phyloP scores from a whole-genome alignment of 345 rosid species.

The Acer negundo region DNA sequence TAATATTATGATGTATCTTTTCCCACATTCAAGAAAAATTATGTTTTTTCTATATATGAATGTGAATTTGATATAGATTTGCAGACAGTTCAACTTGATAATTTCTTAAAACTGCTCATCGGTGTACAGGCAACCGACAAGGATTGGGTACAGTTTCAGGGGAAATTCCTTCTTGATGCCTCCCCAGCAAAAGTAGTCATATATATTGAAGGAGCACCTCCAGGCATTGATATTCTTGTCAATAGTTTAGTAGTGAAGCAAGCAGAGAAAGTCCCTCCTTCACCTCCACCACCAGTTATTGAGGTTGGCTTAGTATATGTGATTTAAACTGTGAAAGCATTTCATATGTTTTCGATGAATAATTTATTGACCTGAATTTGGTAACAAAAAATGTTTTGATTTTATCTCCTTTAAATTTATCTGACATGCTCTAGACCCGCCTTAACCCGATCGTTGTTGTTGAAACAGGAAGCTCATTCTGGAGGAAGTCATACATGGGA shows the following conservation, averaged over 20 bases:
- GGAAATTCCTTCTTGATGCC: slow-evolving; percentile 87
- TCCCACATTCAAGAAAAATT: neutral
- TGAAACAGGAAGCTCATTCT: too few species aligned
- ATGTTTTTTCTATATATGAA: neutral
- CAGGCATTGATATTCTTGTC: slow-evolving; percentile 82
- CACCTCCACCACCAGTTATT: slow-evolving; percentile 56
- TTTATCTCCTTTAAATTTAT: too few species aligned
- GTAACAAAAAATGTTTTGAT: too few species aligned
- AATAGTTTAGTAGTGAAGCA: slow-evolving; percentile 69
- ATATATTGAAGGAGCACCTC: slow-evolving; percentile 91
- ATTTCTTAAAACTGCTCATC: slow-evolving; percentile 4
- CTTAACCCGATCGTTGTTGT: too few species aligned
- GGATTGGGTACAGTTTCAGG: slow-evolving; percentile 75
- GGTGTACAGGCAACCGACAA: slow-evolving; percentile 80
- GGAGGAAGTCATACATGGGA: too few species aligned
- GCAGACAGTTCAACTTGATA: neutral
- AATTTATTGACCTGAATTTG: too few species aligned
- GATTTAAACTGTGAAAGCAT: neutral
- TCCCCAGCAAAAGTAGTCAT: slow-evolving; percentile 70
- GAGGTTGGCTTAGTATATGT: slow-evolving; percentile 45
- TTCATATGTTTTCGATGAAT: neutral
- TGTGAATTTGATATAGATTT: neutral
- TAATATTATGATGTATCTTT: neutral
- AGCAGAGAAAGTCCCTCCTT: slow-evolving; percentile 67
- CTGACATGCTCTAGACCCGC: too few species aligned